phyloP scores from a whole-genome alignment of 805 yeast genomes.

The Candida qinlingensis region DNA sequence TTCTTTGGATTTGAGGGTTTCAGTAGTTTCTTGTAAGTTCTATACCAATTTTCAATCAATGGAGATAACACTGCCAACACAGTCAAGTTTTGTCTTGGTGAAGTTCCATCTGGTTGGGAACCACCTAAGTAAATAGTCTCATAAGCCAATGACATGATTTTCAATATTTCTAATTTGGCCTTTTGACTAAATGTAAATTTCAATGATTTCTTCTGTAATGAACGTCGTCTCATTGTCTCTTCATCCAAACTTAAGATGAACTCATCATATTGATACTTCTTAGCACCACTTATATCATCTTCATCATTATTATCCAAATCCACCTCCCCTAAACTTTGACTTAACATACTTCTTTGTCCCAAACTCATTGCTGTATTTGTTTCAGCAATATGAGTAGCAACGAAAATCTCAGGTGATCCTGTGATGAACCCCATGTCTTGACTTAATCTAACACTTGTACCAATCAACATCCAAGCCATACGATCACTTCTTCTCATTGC shows the following conservation, averaged over 20 bases:
- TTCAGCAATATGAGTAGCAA: conserved; percentile 84
- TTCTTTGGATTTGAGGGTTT: conserved; percentile 41
- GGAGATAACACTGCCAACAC: conserved; percentile 72
- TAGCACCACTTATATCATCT: conserved; percentile 21
- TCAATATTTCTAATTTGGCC: conserved; percentile 75
- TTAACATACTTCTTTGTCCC: conserved; percentile 72
- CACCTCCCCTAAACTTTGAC: conserved; percentile 65
- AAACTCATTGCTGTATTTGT: conserved; percentile 77
- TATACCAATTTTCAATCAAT: conserved; percentile 72
- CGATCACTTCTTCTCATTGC: conserved; percentile 84
- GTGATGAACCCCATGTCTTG: conserved; percentile 83
- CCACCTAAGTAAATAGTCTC: conserved; percentile 68
- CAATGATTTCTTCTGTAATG: conserved; percentile 27
- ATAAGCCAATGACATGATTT: conserved; percentile 76
- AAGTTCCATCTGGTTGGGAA: conserved; percentile 38
- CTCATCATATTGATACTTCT: conserved; percentile 27
- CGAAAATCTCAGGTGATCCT: conserved; percentile 62
- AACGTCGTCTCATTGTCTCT: conserved; percentile 23
- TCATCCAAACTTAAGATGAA: conserved; percentile 26
- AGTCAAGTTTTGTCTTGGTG: conserved; percentile 63
- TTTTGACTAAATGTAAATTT: conserved; percentile 58
- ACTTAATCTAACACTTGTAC: conserved; percentile 79
- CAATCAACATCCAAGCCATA: conserved; percentile 92
- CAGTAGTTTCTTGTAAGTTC: conserved; percentile 52
- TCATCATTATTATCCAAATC: conserved; percentile 43